Base-by-base conservation (phyloP, 805 yeast genomes). In the Yarrowia keelungensis region DNA sequence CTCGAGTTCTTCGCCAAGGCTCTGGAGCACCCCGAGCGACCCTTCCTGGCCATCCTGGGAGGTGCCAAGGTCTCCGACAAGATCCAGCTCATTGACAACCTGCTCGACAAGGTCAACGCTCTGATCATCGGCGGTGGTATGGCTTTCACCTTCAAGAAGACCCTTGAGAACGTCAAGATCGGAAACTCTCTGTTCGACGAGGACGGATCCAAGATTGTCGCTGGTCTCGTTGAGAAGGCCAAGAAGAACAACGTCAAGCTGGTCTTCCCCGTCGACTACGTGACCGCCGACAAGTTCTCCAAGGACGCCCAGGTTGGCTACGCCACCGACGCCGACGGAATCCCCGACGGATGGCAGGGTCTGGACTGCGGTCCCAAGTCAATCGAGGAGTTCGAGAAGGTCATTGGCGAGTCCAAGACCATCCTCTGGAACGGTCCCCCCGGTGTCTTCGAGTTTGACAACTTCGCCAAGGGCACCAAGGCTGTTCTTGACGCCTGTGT, bases 341-440 rank as follows among this genome's bases (percentile, higher is more conserved):
- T 95, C 73, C 96, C 98, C 79, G 97, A 89, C 75, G 88, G 89
- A 76, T 89, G 96, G 91, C 89, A 90, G 88, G 99, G 99, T 79
- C 87, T 95, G 78, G 99, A 95, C 82, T 87, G 88, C 77, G 99
- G 99, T 83, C 93, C 92, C 83, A 89, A 91, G 84, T 86, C 97
- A 71, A 84, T 87, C 77, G 85, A 87, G 81, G 85, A 90, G 75
- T 95, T 90, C 80, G 86, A 89, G 74, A 88, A 83, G 74, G 89
- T 97, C 73, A 91, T 95, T 76, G 89, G 90, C 73, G 85, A 89
- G 82, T 96, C 99, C 75, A 92, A 94, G 88, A 95, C 99, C 77
- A 94, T 95, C 77, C 95, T 95, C 80, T 95, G 99, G 99, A 95
- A 95, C 86, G 99, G 99, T 81, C 99, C 99, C 73, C 98, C 99